These are phyloP conservation scores for Globisporangium acanthophoron DNA, from an alignment of 352 stramenopile species.

Conservation along the genomic window DNA sequence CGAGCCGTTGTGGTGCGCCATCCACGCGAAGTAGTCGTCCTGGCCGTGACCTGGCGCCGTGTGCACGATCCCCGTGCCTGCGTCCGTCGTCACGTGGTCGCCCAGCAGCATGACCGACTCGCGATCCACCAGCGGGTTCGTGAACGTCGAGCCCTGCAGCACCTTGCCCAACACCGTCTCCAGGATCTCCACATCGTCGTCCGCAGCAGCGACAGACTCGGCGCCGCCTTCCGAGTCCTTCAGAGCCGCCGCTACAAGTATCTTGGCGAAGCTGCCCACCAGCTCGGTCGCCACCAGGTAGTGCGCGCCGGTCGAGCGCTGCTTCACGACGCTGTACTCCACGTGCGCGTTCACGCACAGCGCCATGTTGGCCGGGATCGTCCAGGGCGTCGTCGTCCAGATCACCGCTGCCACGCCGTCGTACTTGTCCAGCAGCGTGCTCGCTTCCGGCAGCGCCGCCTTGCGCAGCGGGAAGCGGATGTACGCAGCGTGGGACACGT, in stretches of 20 bases:
- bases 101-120: slow-evolving; percentile 87
- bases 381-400: slow-evolving; percentile 99
- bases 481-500: slow-evolving; percentile 96
- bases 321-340: slow-evolving; percentile 90
- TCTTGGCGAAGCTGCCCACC: slow-evolving; percentile 34
- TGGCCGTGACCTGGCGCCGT: slow-evolving; percentile 97
- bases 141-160: slow-evolving; percentile 66
- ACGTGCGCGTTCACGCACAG: slow-evolving; percentile 94
- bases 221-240: not conserved
- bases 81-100: slow-evolving; percentile 97
- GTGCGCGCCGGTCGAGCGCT: slow-evolving; percentile 20
- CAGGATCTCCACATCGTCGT: slow-evolving; percentile 36
- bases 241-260: slow-evolving; percentile 5
- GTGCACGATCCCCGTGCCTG: slow-evolving; percentile 98
- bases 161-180: slow-evolving; percentile 53
- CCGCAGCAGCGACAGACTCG: not conserved
- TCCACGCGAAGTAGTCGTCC: slow-evolving; percentile 91
- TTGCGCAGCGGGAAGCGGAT: slow-evolving; percentile 77
- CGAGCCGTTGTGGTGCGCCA: slow-evolving; percentile 34
- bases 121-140: slow-evolving; percentile 86
- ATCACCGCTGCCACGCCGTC: slow-evolving; percentile 68
- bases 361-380: slow-evolving; percentile 97
- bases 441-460: slow-evolving; percentile 10
- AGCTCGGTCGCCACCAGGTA: slow-evolving; percentile 65
- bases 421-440: slow-evolving; percentile 30